Evolutionary conservation across 805 yeast species (phyloP), one percentile per base, ranked within the genome.

Genomic region (Myxozyma neotropica): DNA sequence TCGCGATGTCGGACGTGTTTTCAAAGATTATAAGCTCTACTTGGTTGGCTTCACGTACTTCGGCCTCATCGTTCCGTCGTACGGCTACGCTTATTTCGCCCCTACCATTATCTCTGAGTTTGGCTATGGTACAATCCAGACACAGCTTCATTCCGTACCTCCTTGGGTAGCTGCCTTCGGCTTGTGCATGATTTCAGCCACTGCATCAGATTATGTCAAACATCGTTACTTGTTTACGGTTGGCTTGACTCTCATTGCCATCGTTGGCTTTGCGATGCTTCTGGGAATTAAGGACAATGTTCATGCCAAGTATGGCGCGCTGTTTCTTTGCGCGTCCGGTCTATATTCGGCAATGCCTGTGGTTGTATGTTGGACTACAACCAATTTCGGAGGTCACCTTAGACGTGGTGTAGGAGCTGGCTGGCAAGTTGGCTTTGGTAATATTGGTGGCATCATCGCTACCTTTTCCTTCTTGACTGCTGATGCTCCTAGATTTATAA

Each of bases 121-220:
- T 75, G 86, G 87, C 21, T 79, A 85, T 76, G 80, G 89, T 1
- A 85, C 89, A 2, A 86, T 84, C 68, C 77, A 81, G 57, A 93
- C 95, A 8, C 90, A 90, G 72, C 81, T 86, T 56, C 86, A 85
- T 74, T 87, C 96, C 0, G 88, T 90, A 50, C 91, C 89, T 66
- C 95, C 96, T 21, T 90, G 95, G 92, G 77, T 88, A 43, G 75
- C 80, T 29, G 88, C 96, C 0, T 87, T 89, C 69, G 90, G 86
- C 4, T 75, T 81, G 35, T 81, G 86, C 45, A 84, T 86, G 74
- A 67, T 82, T 3, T 63, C 80, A n/a, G 93, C 96, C 0, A 75
- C 78, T 59, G 63, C 78, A 57, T 86, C 94, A 0, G 96, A 89
- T 71, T 72, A 69, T 48, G 54, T 75, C 23, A 76, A 80, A 61